These are phyloP conservation scores for Grosmannia clavigera DNA, from an alignment of 2,329 filamentous ascomycete genomes.

Conservation along the genomic window DNA sequence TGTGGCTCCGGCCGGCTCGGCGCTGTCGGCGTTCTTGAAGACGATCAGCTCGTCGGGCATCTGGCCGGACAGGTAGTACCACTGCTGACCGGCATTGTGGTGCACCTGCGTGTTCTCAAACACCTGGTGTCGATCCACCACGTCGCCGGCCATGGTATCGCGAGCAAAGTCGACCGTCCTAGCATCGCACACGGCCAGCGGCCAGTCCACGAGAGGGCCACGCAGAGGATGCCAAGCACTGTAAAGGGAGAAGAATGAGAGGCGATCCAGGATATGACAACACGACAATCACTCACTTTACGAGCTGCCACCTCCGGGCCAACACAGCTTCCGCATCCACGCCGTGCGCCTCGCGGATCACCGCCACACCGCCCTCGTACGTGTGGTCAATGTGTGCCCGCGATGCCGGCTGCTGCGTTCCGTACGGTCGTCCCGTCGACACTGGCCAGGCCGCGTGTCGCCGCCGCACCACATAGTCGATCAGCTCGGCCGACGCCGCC, in stretches of 20 bases:
- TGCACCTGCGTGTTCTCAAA: conserved; percentile 15
- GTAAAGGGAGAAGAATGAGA: background rate
- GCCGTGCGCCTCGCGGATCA: conserved; percentile 39
- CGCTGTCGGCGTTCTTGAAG: conserved; percentile 12
- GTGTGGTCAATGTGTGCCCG: conserved; percentile 11
- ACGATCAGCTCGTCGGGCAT: conserved; percentile 11
- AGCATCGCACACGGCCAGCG: conserved; percentile 13
- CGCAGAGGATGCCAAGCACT: conserved; percentile 14
- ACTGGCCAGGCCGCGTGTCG: conserved; percentile 10
- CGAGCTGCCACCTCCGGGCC: conserved; percentile 5
- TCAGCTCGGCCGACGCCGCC: conserved; percentile 10
- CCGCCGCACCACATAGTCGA: conserved; percentile 12
- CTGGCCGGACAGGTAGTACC: conserved; percentile 13
- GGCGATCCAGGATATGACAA: background rate
- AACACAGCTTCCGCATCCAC: conserved; percentile 1
- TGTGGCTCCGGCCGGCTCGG: conserved; percentile 3
- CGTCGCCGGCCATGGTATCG: conserved; percentile 14
- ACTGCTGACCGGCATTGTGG: conserved; percentile 9
- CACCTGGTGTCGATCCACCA: conserved; percentile 12
- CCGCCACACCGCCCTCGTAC: conserved; percentile 33
- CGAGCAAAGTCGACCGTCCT: conserved; percentile 11
- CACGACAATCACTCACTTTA: conserved; percentile 4
- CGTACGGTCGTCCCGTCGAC: conserved; percentile 9
- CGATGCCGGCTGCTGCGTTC: conserved; percentile 10
- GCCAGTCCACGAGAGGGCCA: conserved; percentile 14